These are phyloP conservation scores for Neurospora sp. DNA, from an alignment of 495 filamentous ascomycete species.

Conservation along the genomic window DNA sequence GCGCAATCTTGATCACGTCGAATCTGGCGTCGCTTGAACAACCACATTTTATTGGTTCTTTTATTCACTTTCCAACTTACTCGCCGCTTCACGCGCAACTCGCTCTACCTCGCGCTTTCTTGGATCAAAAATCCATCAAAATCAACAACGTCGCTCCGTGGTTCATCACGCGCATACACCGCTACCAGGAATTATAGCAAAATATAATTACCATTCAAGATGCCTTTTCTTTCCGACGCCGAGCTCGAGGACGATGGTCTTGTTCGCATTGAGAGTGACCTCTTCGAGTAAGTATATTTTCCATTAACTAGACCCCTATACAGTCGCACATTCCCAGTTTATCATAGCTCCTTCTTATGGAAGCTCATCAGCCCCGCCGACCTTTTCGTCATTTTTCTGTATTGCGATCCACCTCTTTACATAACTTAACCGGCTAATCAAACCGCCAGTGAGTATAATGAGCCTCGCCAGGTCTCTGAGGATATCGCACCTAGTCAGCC, in stretches of 20 bases:
- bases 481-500: neutral
- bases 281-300: slow-evolving; percentile 13
- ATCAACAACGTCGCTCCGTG: neutral
- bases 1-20: neutral
- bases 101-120: neutral
- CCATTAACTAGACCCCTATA: neutral
- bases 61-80: neutral
- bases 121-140: neutral
- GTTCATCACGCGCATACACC: neutral
- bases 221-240: slow-evolving; percentile 2
- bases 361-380: neutral
- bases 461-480: neutral
- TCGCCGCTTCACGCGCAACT: neutral
- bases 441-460: neutral
- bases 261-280: slow-evolving; percentile 15
- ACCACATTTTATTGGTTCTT: neutral
- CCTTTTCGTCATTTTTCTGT: neutral
- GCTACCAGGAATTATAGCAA: neutral
- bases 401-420: neutral
- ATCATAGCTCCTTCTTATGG: neutral
- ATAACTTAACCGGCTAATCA: neutral
- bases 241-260: slow-evolving; percentile 6
- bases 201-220: neutral
- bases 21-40: neutral
- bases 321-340: neutral